Evolutionary conservation across 768 basidiomycete genomes (phyloP).

Genomic region (Mrakia frigida): DNA sequence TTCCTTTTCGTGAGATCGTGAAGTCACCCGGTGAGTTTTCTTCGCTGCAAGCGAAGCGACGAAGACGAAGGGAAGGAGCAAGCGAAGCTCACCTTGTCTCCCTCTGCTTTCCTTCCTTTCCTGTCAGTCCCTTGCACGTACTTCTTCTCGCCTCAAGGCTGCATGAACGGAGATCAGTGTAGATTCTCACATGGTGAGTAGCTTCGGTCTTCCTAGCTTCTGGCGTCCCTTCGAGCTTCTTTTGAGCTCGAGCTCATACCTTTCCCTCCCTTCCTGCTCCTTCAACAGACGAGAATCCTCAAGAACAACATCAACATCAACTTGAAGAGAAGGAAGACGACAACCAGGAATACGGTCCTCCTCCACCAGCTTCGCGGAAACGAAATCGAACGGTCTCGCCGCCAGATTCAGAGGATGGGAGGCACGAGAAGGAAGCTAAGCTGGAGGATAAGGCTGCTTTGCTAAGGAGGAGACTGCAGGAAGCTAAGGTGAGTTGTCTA

Average conservation of each 20-base stretch:
- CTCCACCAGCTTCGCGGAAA: not conserved
- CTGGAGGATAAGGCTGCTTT: not conserved
- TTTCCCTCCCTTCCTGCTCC: not conserved
- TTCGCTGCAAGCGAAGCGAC: too few relatives aligned
- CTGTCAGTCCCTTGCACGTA: not conserved
- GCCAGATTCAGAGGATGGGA: not conserved
- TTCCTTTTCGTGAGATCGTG: too few relatives aligned
- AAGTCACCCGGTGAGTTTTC: too few relatives aligned
- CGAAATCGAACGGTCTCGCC: not conserved
- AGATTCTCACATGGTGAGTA: not conserved
- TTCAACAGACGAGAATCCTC: not conserved
- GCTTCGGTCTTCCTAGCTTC: not conserved
- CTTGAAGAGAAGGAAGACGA: not conserved
- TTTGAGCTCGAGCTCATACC: not conserved
- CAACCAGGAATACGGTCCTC: not conserved
- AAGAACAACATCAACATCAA: not conserved
- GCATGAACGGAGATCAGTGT: not conserved
- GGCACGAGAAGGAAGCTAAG: not conserved
- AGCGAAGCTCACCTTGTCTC: too few relatives aligned
- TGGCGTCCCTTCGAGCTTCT: not conserved
- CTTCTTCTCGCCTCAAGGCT: not conserved
- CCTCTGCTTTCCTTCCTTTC: not conserved
- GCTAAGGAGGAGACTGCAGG: not conserved
- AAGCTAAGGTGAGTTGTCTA: not conserved
- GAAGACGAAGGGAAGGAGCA: too few relatives aligned